phyloP scores from a whole-genome alignment of 768 basidiomycete species.

The Mycena vitilis region DNA sequence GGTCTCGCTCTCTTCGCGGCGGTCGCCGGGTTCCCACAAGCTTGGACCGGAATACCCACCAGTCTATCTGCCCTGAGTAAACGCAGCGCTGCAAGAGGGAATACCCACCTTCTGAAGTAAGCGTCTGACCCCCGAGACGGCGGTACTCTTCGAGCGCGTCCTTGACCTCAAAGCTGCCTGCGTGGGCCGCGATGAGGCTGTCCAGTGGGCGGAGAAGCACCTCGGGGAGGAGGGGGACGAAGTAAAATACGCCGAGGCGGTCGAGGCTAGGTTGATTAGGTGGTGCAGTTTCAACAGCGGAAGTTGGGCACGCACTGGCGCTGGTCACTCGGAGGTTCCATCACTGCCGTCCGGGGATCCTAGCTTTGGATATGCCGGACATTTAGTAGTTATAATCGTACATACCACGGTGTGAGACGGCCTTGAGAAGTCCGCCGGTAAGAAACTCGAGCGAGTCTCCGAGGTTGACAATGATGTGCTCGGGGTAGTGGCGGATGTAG shows the following conservation, averaged over 20 bases:
- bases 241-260: conserved; percentile 34
- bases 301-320: conserved; percentile 29
- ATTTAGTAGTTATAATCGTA: no score
- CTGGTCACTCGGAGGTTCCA: conserved; percentile 35
- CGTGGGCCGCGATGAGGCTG: conserved; percentile 10
- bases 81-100: conserved; percentile 6
- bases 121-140: conserved; percentile 28
- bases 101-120: conserved; percentile 30
- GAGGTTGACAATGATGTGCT: conserved; percentile 33
- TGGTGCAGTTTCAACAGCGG: conserved; percentile 8
- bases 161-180: conserved; percentile 23
- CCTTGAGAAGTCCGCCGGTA: conserved; percentile 35
- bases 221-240: conserved; percentile 31
- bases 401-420: conserved; percentile 36
- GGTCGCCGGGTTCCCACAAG: conserved; percentile 18
- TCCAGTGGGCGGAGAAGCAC: conserved; percentile 26
- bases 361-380: no score
- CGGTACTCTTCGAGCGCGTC: conserved; percentile 34
- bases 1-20: conserved; percentile 3
- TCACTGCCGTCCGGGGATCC: conserved; percentile 14
- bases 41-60: conserved; percentile 16
- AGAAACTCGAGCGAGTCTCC: conserved; percentile 35
- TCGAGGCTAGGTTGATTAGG: conserved; percentile 29
- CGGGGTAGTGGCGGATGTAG: conserved; percentile 34
- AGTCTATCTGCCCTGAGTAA: conserved; percentile 9